Conservation (phyloP, 805 yeast species). For the Ogataea trehalophila region DNA sequence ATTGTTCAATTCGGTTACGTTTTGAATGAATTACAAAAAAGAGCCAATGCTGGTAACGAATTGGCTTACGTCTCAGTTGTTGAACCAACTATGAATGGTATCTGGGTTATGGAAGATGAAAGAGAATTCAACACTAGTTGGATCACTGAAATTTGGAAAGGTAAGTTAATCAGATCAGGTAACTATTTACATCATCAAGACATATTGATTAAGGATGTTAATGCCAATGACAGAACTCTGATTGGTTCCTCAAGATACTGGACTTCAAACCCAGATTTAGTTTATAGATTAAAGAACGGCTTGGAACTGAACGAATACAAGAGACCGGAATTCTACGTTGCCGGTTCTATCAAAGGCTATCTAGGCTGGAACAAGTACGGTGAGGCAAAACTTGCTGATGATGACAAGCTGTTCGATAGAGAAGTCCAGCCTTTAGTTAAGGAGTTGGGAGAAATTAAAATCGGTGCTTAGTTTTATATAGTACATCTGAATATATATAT, state of each 20-base stretch:
- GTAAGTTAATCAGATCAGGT: conserved; percentile 24
- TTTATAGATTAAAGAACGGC: conserved; percentile 33
- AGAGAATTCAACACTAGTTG: conserved; percentile 11
- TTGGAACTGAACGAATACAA: conserved; percentile 34
- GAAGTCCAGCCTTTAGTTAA: conserved; percentile 10
- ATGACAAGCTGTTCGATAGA: conserved; percentile 5
- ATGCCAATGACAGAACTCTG: conserved; percentile 38
- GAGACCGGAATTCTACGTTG: conserved; percentile 37
- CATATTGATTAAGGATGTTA: conserved; percentile 17
- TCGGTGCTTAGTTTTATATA: background rate
- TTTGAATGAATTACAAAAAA: conserved; percentile 34
- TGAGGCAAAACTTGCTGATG: conserved; percentile 8
- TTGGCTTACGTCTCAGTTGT: conserved; percentile 25
- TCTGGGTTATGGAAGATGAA: background rate
- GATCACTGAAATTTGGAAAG: conserved; percentile 31
- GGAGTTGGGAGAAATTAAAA: background rate
- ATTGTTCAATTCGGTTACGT: conserved; percentile 36
- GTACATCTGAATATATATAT: too few relatives aligned
- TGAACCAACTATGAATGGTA: conserved; percentile 25
- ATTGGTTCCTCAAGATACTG: conserved; percentile 36
- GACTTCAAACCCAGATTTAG: conserved; percentile 44
- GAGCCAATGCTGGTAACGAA: conserved; percentile 28
- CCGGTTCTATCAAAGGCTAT: conserved; percentile 11
- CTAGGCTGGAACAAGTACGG: conserved; percentile 13
- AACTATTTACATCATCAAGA: conserved; percentile 24